phyloP scores from a whole-genome alignment of 2,329 filamentous ascomycete genomes.

The Tolypocladium cylindrosporum region DNA sequence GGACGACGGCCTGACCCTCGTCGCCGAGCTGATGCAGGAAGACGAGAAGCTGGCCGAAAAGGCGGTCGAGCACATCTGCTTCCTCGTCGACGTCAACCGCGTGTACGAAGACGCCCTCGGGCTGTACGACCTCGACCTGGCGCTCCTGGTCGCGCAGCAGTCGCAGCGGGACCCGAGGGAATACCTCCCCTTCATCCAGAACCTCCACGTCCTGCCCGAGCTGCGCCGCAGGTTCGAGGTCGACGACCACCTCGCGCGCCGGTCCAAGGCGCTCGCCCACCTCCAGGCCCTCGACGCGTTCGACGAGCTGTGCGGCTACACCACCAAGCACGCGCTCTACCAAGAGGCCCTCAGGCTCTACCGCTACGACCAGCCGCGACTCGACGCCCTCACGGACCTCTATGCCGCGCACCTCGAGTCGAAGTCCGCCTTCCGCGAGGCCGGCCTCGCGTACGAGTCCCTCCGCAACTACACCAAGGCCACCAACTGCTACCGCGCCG shows the following conservation, averaged over 20 bases:
- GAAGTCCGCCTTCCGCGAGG: slow-evolving; percentile 71
- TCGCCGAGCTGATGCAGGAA: slow-evolving; percentile 62
- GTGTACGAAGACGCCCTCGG: slow-evolving; percentile 87
- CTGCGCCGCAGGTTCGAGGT: slow-evolving; percentile 71
- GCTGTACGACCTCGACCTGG: slow-evolving; percentile 83
- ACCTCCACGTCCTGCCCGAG: slow-evolving; percentile 63
- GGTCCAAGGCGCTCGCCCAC: slow-evolving; percentile 66
- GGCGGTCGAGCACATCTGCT: slow-evolving; percentile 94
- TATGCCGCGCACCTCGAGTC: slow-evolving; percentile 72
- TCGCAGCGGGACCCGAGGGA: slow-evolving; percentile 92
- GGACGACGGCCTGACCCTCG: slow-evolving; percentile 70
- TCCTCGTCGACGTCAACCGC: slow-evolving; percentile 85
- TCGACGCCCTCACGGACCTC: slow-evolving; percentile 59
- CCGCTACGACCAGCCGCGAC: slow-evolving; percentile 64
- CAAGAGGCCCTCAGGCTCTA: slow-evolving; percentile 68
- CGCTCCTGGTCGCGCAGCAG: slow-evolving; percentile 85
- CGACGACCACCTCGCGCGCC: slow-evolving; percentile 74
- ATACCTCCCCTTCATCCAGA: slow-evolving; percentile 89
- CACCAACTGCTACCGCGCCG: slow-evolving; percentile 72
- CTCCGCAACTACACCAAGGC: slow-evolving; percentile 65
- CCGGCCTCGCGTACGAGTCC: slow-evolving; percentile 84
- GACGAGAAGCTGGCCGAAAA: slow-evolving; percentile 68
- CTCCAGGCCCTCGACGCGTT: slow-evolving; percentile 66
- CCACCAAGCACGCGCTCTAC: slow-evolving; percentile 71
- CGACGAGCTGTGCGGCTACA: slow-evolving; percentile 69